Conservation (phyloP, 2,329 filamentous ascomycete species). For the Arthrocladium fulminans region DNA sequence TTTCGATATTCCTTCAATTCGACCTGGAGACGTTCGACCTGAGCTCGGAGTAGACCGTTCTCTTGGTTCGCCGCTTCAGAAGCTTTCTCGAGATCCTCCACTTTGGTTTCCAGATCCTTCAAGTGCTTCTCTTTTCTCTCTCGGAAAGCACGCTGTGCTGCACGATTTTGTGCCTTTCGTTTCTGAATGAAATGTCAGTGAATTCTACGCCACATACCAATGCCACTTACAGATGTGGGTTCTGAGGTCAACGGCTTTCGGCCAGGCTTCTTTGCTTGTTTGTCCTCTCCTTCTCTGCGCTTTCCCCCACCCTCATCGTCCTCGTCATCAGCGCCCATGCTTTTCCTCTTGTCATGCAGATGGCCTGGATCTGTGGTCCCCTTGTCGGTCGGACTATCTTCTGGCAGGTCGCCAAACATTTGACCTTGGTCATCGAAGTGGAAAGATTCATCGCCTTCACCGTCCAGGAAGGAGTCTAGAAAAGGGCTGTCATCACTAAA, state of each 20-base stretch:
- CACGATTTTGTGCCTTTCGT: constrained; percentile 83
- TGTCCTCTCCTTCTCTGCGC: constrained; percentile 73
- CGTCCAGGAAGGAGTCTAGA: constrained; percentile 71
- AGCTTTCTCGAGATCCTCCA: constrained; percentile 62
- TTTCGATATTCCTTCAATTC: constrained; percentile 90
- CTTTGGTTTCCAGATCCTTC: constrained; percentile 46
- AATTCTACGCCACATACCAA: background rate
- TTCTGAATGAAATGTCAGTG: constrained; percentile 28
- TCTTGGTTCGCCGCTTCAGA: constrained; percentile 77
- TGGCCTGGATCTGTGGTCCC: constrained; percentile 1
- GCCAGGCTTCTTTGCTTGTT: constrained; percentile 87
- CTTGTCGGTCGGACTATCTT: constrained; percentile 33
- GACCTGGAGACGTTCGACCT: constrained; percentile 75
- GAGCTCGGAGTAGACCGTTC: constrained; percentile 72
- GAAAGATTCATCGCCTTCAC: constrained; percentile 62
- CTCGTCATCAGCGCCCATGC: constrained; percentile 40
- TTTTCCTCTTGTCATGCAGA: constrained; percentile 54
- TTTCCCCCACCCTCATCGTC: constrained; percentile 62
- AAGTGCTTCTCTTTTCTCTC: constrained; percentile 82
- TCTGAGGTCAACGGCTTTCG: constrained; percentile 92
- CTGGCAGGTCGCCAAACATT: constrained; percentile 68
- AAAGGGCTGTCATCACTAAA: constrained; percentile 67
- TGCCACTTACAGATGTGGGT: constrained; percentile 74
- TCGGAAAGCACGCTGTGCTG: constrained; percentile 84
- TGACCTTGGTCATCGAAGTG: constrained; percentile 60